Conservation (phyloP, 306 rosid genomes). For the Malus domestica region ASM211411v1 NC_041803.1:25981501-25982000, state of each 20-base stretch:
- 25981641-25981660: background rate
- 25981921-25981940: constrained; percentile 92
- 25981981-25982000: constrained; percentile 4
- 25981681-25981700: background rate
- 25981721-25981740: background rate
- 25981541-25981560: background rate
- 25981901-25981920: constrained; percentile 94
- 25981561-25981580: background rate
- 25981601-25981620: background rate
- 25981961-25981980: constrained; percentile 54
- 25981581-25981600: background rate
- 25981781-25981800: background rate
- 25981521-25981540: background rate
- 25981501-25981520: background rate
- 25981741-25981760: background rate
- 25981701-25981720: background rate
- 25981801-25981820: background rate
- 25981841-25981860: constrained; percentile 92
- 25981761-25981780: background rate
- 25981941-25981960: constrained; percentile 93
- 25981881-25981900: constrained; percentile 98
- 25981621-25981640: background rate
- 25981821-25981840: constrained; percentile 21
- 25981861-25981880: constrained; percentile 98
- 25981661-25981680: background rate